phyloP scores from a whole-genome alignment of 768 basidiomycete species.

The Lentinula sp. region DNA sequence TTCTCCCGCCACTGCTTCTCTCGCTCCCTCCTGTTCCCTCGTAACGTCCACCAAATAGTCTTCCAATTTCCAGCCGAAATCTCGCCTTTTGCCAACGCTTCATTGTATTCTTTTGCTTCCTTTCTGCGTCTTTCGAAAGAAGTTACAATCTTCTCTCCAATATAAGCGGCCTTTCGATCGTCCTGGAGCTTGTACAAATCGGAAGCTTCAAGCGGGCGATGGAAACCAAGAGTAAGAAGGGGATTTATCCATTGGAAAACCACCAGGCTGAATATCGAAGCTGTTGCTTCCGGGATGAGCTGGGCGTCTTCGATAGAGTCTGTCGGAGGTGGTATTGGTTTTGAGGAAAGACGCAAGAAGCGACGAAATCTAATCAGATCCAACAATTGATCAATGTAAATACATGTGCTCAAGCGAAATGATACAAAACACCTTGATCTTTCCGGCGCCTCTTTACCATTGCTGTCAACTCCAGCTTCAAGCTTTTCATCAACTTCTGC shows the following conservation, averaged over 20 bases:
- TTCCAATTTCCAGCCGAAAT: constrained; percentile 46
- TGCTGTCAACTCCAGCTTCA: neutral
- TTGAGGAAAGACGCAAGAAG: constrained; percentile 10
- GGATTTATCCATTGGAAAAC: constrained; percentile 76
- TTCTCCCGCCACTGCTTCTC: constrained; percentile 62
- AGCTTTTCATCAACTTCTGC: neutral
- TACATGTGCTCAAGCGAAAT: neutral
- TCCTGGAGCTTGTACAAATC: constrained; percentile 80
- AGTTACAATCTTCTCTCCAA: constrained; percentile 56
- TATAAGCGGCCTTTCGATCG: constrained; percentile 46
- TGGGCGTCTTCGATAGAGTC: constrained; percentile 53
- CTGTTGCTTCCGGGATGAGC: constrained; percentile 61
- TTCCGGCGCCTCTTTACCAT: neutral
- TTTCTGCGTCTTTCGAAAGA: constrained; percentile 57
- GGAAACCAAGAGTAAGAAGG: constrained; percentile 68
- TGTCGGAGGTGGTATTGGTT: constrained; percentile 37
- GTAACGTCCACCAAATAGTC: constrained; percentile 54
- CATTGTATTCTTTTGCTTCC: constrained; percentile 67
- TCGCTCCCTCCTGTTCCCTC: constrained; percentile 43
- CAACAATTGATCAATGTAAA: neutral
- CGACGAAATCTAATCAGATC: neutral
- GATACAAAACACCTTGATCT: neutral
- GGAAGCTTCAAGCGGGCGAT: constrained; percentile 70
- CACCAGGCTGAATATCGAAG: constrained; percentile 50
- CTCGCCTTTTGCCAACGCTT: constrained; percentile 57